Conservation (phyloP, 306 rosid species). For the Prunus mume region DNA sequence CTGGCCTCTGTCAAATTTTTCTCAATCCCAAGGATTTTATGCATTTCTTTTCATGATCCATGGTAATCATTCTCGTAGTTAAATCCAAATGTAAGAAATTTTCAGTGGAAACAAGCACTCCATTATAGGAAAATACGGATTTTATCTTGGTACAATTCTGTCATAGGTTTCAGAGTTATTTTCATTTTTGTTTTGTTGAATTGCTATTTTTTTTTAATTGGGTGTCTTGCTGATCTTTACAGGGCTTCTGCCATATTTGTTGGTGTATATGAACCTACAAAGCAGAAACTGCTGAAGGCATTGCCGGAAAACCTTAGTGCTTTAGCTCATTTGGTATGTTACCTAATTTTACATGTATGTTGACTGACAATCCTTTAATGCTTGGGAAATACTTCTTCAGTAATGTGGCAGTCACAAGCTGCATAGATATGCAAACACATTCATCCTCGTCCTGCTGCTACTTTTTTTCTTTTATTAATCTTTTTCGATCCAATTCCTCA, state of each 20-base stretch:
- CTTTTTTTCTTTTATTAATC: too few species aligned
- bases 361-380: neutral
- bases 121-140: neutral
- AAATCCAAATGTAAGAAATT: neutral
- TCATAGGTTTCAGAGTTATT: neutral
- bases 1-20: neutral
- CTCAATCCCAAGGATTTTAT: neutral
- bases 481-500: too few species aligned
- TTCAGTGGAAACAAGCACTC: neutral
- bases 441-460: neutral
- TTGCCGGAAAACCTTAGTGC: slow-evolving; percentile 72
- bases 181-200: neutral
- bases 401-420: neutral
- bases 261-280: slow-evolving; percentile 81
- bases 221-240: slow-evolving; percentile 19
- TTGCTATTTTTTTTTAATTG: slow-evolving; percentile 19
- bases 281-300: slow-evolving; percentile 53
- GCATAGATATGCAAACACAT: neutral
- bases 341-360: slow-evolving; percentile 11
- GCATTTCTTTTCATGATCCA: neutral
- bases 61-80: neutral
- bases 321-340: slow-evolving; percentile 71
- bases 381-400: neutral
- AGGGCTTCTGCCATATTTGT: slow-evolving; percentile 82
- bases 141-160: neutral